Evolutionary conservation across 2,329 filamentous ascomycete species (phyloP).

Genomic region (Zymoseptoria passerinii): DNA sequence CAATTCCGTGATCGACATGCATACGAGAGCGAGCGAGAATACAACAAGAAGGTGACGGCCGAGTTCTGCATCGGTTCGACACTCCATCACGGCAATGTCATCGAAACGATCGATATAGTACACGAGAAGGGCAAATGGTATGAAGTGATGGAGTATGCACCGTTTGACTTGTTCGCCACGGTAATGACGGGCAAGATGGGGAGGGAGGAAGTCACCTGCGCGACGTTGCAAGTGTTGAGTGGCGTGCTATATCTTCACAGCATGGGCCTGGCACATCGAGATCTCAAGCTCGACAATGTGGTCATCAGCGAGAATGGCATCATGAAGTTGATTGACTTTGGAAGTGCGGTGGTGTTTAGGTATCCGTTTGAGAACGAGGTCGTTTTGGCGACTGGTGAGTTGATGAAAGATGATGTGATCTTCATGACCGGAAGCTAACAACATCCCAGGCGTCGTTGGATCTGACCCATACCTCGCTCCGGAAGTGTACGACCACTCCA

Average conservation of each 20-base stretch:
- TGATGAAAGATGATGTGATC: background rate
- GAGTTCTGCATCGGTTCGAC: constrained; percentile 98
- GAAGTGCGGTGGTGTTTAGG: constrained; percentile 90
- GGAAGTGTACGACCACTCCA: constrained; percentile 87
- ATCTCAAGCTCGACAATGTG: constrained; percentile 95
- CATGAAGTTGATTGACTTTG: constrained; percentile 99
- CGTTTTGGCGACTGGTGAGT: constrained; percentile 69
- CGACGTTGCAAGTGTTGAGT: constrained; percentile 87
- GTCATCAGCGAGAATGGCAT: constrained; percentile 94
- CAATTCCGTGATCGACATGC: constrained; percentile 88
- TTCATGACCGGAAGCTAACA: constrained; percentile 2
- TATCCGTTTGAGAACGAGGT: constrained; percentile 94
- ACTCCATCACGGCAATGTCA: constrained; percentile 93
- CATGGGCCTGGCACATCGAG: constrained; percentile 88
- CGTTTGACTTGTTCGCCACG: constrained; percentile 90
- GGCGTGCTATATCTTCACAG: constrained; percentile 91
- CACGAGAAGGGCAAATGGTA: constrained; percentile 93
- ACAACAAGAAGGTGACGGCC: constrained; percentile 94
- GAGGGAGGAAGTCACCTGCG: constrained; percentile 80
- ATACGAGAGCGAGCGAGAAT: constrained; percentile 90
- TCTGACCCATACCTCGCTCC: constrained; percentile 96
- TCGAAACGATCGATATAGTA: constrained; percentile 93
- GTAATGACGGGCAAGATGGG: constrained; percentile 99
- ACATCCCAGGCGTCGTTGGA: constrained; percentile 57
- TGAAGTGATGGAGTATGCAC: constrained; percentile 98